Conservation (phyloP, 768 basidiomycete species). For the Psilocybe subaeruginosa region DNA sequence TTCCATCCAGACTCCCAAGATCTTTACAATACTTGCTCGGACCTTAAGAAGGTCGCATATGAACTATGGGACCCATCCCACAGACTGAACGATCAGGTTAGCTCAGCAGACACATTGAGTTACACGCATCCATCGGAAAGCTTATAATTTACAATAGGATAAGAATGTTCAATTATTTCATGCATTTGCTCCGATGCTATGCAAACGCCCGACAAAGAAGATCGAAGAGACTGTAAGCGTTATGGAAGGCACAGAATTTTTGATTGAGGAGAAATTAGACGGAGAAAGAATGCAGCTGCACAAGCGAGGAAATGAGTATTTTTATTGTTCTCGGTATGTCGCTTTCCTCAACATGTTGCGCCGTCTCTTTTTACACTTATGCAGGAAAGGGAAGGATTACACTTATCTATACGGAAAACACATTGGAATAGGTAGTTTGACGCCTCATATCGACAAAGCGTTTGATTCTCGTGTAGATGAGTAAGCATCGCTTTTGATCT, state of each 20-base stretch:
- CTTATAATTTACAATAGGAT: slow-evolving; percentile 50
- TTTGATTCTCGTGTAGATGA: slow-evolving; percentile 80
- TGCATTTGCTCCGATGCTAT: slow-evolving; percentile 94
- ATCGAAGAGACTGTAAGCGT: slow-evolving; percentile 84
- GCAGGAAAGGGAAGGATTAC: slow-evolving; percentile 88
- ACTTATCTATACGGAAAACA: slow-evolving; percentile 91
- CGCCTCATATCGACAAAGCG: slow-evolving; percentile 78
- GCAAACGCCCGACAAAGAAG: slow-evolving; percentile 81
- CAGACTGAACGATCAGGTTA: slow-evolving; percentile 63
- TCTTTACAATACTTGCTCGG: slow-evolving; percentile 95
- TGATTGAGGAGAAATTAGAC: slow-evolving; percentile 97
- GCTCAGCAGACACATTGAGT: not conserved
- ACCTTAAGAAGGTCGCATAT: slow-evolving; percentile 92
- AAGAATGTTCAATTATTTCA: slow-evolving; percentile 83
- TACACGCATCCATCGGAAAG: not conserved
- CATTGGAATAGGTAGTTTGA: slow-evolving; percentile 82
- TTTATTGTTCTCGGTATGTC: slow-evolving; percentile 85
- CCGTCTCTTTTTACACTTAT: not conserved
- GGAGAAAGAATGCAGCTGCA: slow-evolving; percentile 97
- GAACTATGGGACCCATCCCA: slow-evolving; percentile 78
- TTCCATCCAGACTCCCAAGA: slow-evolving; percentile 96
- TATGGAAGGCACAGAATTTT: slow-evolving; percentile 79
- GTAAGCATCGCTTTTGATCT: slow-evolving; percentile 48
- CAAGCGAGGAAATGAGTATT: slow-evolving; percentile 88
- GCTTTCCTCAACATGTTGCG: not conserved